These are phyloP conservation scores for Phoma sp. DNA, from an alignment of 2,329 filamentous ascomycete species.

Conservation along the genomic window DNA sequence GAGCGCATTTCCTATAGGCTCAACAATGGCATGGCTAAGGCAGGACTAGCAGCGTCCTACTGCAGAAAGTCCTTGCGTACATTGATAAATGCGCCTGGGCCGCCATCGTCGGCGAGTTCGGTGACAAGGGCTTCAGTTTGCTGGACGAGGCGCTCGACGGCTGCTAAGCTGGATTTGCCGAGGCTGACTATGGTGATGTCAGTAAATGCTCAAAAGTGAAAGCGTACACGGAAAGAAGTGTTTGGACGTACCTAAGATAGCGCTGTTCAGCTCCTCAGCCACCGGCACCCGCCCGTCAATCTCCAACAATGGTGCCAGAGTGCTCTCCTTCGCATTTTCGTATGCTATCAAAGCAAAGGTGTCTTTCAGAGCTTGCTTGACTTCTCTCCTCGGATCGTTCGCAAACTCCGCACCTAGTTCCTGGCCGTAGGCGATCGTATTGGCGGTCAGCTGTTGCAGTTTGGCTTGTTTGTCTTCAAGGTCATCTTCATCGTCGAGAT, in stretches of 20 bases:
- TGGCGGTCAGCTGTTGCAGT: slow-evolving; percentile 63
- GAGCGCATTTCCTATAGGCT: neutral
- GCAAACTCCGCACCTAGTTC: slow-evolving; percentile 79
- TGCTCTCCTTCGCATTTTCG: slow-evolving; percentile 76
- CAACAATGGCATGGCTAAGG: neutral
- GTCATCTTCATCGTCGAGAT: slow-evolving; percentile 48
- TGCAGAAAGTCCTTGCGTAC: slow-evolving; percentile 53
- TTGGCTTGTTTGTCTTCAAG: slow-evolving; percentile 43
- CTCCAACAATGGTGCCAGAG: slow-evolving; percentile 81
- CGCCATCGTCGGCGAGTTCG: slow-evolving; percentile 79
- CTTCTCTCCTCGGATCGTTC: slow-evolving; percentile 72
- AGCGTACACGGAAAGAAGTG: neutral
- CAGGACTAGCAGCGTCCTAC: slow-evolving; percentile 19
- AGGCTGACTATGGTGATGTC: slow-evolving; percentile 72
- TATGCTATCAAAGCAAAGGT: slow-evolving; percentile 92
- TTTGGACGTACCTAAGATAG: slow-evolving; percentile 74
- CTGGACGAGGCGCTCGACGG: slow-evolving; percentile 83
- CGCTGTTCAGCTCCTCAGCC: slow-evolving; percentile 92
- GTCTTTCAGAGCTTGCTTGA: slow-evolving; percentile 77
- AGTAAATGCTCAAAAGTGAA: slow-evolving; percentile 22
- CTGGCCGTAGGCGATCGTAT: slow-evolving; percentile 81
- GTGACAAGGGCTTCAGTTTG: slow-evolving; percentile 88
- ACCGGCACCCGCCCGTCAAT: slow-evolving; percentile 76
- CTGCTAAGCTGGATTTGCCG: slow-evolving; percentile 86
- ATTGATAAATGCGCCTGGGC: slow-evolving; percentile 83